These are phyloP conservation scores for Phytopythium aichiense DNA, from an alignment of 352 stramenopile species.

Conservation along the genomic window DNA sequence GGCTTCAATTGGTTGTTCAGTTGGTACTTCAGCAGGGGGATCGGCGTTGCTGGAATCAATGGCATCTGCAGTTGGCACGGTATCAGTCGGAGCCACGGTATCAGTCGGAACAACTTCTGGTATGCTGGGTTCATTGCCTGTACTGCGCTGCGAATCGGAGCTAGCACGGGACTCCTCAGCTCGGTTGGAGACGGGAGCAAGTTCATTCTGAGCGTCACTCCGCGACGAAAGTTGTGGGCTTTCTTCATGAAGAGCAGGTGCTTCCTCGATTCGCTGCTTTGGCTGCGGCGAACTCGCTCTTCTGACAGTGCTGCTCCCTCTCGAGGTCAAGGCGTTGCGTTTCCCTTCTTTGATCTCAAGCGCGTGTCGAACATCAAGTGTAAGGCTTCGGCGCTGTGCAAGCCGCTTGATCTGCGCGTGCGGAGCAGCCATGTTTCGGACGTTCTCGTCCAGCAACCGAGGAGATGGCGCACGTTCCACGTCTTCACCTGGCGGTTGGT, in stretches of 20 bases:
- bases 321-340: background rate
- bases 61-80: background rate
- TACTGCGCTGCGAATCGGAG: background rate
- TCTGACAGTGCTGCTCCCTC: background rate
- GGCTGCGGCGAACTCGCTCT: background rate
- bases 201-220: background rate
- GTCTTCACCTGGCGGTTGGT: background rate
- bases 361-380: background rate
- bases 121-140: background rate
- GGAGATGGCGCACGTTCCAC: background rate
- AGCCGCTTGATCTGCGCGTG: slow-evolving; percentile 3
- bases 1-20: background rate
- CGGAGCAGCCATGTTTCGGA: background rate
- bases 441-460: slow-evolving; percentile 1
- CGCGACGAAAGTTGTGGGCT: background rate
- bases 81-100: background rate
- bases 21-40: background rate
- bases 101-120: background rate
- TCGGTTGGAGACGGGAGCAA: background rate
- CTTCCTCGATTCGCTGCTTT: background rate
- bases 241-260: background rate
- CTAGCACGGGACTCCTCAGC: background rate
- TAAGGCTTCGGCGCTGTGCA: slow-evolving; percentile 1
- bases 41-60: background rate
- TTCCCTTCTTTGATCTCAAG: slow-evolving; percentile 4